These are phyloP conservation scores for Auxenochlorella protothecoides DNA, from an alignment of 139 green algal species.

Conservation along the genomic window DNA sequence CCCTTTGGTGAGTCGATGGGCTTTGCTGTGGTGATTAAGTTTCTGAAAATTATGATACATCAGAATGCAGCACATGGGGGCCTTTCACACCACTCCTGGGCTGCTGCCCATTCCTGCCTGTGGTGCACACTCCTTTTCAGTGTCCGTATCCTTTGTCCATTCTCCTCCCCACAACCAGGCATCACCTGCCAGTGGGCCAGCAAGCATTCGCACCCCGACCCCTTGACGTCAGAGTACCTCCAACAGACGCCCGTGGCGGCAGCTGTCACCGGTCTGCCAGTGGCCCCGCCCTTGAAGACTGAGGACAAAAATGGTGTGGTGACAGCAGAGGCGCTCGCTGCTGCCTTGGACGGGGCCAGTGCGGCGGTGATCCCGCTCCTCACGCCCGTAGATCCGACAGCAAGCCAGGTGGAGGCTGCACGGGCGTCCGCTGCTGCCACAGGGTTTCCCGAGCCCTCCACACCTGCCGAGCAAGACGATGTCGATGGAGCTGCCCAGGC, in stretches of 20 bases:
- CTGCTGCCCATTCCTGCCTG: background rate
- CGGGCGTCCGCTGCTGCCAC: background rate
- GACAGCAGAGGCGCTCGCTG: background rate
- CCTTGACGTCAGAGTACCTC: conserved; percentile 3
- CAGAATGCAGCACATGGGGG: too few relatives aligned
- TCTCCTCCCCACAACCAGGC: conserved; percentile 10
- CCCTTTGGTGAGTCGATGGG: conserved; percentile 28
- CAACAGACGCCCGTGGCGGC: conserved; percentile 1
- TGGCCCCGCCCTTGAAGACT: too few relatives aligned
- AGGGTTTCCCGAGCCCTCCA: background rate
- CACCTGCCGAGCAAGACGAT: background rate
- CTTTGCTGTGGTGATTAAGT: background rate
- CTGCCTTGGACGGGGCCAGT: background rate
- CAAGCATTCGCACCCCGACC: conserved; percentile 29
- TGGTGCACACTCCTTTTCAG: too few relatives aligned
- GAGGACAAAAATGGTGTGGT: background rate
- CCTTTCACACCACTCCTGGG: background rate
- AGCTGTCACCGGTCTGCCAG: too few relatives aligned
- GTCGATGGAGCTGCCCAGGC: background rate
- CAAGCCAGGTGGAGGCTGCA: background rate
- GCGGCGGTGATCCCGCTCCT: too few relatives aligned
- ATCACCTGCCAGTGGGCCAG: conserved; percentile 54
- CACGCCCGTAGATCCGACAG: background rate
- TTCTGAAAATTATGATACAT: too few relatives aligned
- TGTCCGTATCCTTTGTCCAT: background rate